phyloP scores from a whole-genome alignment of 345 rosid species.

The Capsella bursapastoris region DNA sequence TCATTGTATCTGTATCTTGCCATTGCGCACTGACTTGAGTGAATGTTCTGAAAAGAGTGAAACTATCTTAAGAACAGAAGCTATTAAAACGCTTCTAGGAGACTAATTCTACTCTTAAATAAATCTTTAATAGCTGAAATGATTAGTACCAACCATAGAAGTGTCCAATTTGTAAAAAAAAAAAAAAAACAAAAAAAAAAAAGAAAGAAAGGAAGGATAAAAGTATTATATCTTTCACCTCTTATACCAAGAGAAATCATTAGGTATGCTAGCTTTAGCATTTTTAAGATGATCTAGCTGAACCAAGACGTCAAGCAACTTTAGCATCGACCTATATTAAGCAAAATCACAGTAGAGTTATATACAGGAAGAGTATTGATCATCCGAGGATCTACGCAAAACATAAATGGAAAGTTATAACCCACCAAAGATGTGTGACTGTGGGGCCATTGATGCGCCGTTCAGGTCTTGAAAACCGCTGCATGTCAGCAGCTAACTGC shows the following conservation, averaged over 20 bases:
- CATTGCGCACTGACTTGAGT: constrained; percentile 98
- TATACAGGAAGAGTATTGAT: constrained; percentile 7
- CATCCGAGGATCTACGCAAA: neutral
- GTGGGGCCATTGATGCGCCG: constrained; percentile 97
- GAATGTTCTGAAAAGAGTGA: constrained; percentile 71
- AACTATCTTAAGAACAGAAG: constrained; percentile 27
- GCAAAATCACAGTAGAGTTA: constrained; percentile 31
- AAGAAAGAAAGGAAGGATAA: constrained; percentile 5
- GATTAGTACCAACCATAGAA: neutral
- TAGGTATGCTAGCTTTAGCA: constrained; percentile 99
- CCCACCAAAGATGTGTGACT: constrained; percentile 88
- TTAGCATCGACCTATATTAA: constrained; percentile 84
- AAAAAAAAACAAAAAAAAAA: neutral
- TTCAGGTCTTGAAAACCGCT: constrained; percentile 98
- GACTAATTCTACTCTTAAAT: constrained; percentile 19
- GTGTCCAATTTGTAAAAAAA: constrained; percentile 1
- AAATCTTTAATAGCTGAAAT: constrained; percentile 5
- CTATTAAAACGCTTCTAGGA: constrained; percentile 4
- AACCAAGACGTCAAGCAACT: constrained; percentile 92
- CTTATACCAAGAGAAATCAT: constrained; percentile 99
- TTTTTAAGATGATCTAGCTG: constrained; percentile 99
- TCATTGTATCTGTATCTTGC: constrained; percentile 98
- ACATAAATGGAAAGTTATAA: constrained; percentile 18
- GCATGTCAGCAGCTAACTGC: constrained; percentile 99
- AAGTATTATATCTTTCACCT: constrained; percentile 53